A percentile compares a stretch with the other conserved stretches of the same genome.
Conservation (phyloP, 805 yeast species). For the Metschnikowia rubicola region DNA sequence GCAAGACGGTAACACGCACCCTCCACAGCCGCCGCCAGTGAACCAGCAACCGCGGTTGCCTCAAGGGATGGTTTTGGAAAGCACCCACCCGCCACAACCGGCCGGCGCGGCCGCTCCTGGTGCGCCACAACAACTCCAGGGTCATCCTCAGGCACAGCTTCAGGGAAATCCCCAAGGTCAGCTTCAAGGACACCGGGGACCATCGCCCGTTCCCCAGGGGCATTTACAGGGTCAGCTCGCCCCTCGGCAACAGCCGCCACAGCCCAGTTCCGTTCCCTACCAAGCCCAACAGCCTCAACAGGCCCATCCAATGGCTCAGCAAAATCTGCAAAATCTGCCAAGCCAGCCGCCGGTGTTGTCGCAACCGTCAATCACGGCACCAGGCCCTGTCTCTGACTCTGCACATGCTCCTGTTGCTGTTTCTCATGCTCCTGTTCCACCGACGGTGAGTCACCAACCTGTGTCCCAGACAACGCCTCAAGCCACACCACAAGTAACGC, state of each 20-base stretch:
- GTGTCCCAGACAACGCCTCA: too few species aligned
- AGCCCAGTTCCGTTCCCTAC: background rate
- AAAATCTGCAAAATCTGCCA: too few species aligned
- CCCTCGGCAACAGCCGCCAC: background rate
- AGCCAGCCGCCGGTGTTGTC: background rate
- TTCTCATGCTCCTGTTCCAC: too few species aligned
- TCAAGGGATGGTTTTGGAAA: slow-evolving; percentile 59
- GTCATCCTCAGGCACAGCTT: background rate
- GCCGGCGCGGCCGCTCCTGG: slow-evolving; percentile 1
- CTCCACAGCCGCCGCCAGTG: slow-evolving; percentile 66
- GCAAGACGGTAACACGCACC: slow-evolving; percentile 62
- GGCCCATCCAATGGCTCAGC: background rate
- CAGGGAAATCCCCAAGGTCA: slow-evolving; percentile 7
- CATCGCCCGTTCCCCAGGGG: slow-evolving; percentile 1
- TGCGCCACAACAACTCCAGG: slow-evolving; percentile 15
- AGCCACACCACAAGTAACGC: too few species aligned
- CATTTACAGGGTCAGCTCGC: background rate
- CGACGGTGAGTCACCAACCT: too few species aligned
- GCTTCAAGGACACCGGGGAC: slow-evolving; percentile 6
- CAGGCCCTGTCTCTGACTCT: background rate
- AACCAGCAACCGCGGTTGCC: slow-evolving; percentile 62
- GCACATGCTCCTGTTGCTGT: too few species aligned
- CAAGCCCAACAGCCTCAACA: slow-evolving; percentile 1
- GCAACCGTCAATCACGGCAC: background rate
- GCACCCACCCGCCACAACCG: slow-evolving; percentile 23